A percentile compares a stretch with the other conserved stretches of the same genome.
These are phyloP conservation scores for Blastobotrys illinoisensis DNA, from an alignment of 1,139 yeast species.

Conservation along the genomic window DNA sequence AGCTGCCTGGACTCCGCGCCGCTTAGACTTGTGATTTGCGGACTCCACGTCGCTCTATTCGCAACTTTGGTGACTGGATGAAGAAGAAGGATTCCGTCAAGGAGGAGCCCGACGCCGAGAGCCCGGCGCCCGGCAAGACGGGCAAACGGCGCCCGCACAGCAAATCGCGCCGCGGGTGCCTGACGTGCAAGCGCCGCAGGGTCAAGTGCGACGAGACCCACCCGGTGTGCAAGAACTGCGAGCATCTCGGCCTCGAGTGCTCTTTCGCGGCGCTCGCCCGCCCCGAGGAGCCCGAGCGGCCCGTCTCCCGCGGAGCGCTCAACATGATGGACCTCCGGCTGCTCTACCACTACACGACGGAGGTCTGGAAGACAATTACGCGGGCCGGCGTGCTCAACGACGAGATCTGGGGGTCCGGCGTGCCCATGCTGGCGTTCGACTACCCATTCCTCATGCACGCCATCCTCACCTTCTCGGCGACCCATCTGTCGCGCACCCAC, in stretches of 20 bases:
- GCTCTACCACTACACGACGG: constrained; percentile 82
- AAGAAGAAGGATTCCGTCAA: background rate
- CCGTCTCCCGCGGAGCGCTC: constrained; percentile 34
- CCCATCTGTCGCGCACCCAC: constrained; percentile 67
- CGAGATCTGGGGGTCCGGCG: constrained; percentile 80
- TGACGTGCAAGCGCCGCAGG: constrained; percentile 79
- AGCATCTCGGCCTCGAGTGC: constrained; percentile 71
- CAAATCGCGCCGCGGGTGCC: constrained; percentile 83
- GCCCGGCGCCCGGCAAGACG: constrained; percentile 7
- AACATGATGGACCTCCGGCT: constrained; percentile 74
- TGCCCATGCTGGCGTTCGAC: constrained; percentile 82
- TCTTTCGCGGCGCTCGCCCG: constrained; percentile 23
- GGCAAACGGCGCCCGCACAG: constrained; percentile 50
- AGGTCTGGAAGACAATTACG: constrained; percentile 80
- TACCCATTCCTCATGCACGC: constrained; percentile 92
- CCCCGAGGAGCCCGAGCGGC: constrained; percentile 3
- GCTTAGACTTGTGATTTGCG: too few species aligned
- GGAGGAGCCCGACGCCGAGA: background rate
- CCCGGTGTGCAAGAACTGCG: constrained; percentile 76
- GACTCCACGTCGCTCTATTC: too few species aligned
- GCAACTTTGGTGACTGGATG: too few species aligned
- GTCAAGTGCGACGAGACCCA: constrained; percentile 89
- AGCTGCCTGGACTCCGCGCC: too few species aligned
- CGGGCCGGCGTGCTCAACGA: constrained; percentile 87
- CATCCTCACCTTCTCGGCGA: constrained; percentile 82